Percentiles rank a stretch among this genome's conserved stretches.
phyloP scores from a whole-genome alignment of 331 rosid species.

The Stylosanthes scabra region DNA sequence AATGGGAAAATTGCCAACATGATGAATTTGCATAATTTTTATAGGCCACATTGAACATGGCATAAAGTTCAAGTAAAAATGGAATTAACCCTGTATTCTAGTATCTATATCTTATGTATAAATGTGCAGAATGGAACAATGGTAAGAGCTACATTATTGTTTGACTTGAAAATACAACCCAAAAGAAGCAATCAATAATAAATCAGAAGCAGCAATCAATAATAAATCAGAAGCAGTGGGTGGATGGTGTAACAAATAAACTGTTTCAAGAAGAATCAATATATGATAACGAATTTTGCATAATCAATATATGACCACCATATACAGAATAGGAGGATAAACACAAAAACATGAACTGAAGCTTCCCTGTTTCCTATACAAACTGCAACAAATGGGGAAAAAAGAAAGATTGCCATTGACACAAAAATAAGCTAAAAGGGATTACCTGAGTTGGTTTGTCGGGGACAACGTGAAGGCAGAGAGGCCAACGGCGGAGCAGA shows the following conservation, averaged over 20 bases:
- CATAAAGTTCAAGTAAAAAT: too few species aligned
- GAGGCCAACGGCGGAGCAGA: too few species aligned
- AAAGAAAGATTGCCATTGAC: neutral
- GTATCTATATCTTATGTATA: too few species aligned
- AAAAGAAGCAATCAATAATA: constrained; percentile 3
- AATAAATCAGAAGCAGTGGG: neutral
- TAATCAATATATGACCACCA: neutral
- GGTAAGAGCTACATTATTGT: neutral
- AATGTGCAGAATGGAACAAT: constrained; percentile 2
- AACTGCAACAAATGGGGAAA: constrained; percentile 12
- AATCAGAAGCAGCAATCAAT: constrained; percentile 8
- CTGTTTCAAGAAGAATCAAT: neutral
- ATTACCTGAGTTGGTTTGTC: too few species aligned
- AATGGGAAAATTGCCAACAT: too few species aligned
- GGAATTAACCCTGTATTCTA: too few species aligned
- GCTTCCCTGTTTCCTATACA: neutral
- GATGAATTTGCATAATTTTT: too few species aligned
- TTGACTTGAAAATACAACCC: neutral
- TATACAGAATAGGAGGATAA: neutral
- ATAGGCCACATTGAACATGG: too few species aligned
- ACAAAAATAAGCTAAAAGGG: neutral
- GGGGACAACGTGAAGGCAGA: too few species aligned
- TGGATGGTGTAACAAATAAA: neutral
- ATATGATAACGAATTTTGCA: neutral
- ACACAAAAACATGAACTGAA: constrained; percentile 1